Conservation (phyloP, 805 yeast genomes). For the Lachancea kluyveri region DNA sequence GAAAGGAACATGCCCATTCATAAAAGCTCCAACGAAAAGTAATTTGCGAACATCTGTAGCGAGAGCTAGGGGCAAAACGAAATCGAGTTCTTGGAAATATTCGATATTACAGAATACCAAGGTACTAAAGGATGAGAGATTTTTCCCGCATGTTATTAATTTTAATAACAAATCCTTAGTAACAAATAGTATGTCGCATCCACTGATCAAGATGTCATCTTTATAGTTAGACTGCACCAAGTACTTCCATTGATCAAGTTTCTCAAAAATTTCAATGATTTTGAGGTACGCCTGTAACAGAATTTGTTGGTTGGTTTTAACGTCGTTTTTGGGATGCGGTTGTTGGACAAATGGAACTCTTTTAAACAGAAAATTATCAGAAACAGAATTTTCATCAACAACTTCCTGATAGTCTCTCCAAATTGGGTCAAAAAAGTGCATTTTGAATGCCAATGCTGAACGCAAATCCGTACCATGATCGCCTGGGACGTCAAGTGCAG, state of each 20-base stretch:
- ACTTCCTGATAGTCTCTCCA: too few relatives aligned
- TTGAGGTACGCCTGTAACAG: too few relatives aligned
- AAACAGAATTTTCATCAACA: too few relatives aligned
- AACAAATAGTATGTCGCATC: slow-evolving; percentile 3
- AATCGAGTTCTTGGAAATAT: slow-evolving; percentile 4
- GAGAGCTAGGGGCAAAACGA: slow-evolving; percentile 2
- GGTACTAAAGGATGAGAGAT: slow-evolving; percentile 1
- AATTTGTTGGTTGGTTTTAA: too few relatives aligned
- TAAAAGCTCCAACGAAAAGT: slow-evolving; percentile 3
- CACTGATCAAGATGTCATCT: slow-evolving; percentile 1
- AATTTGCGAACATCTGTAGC: slow-evolving; percentile 1
- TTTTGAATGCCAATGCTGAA: slow-evolving; percentile 3
- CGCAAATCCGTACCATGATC: slow-evolving; percentile 1
- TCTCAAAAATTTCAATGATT: slow-evolving; percentile 2
- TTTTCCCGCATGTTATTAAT: not conserved
- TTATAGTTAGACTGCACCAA: too few relatives aligned
- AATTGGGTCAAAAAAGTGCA: too few relatives aligned
- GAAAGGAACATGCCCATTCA: slow-evolving; percentile 2
- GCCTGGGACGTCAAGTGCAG: slow-evolving; percentile 1
- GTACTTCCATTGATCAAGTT: slow-evolving; percentile 3
- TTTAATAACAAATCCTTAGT: slow-evolving; percentile 1
- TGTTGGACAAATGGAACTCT: too few relatives aligned
- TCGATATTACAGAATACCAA: slow-evolving; percentile 6
- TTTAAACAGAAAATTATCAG: too few relatives aligned
- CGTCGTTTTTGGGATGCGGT: too few relatives aligned